Conservation (phyloP, 306 rosid genomes). For the Cucurbita moschata region DNA sequence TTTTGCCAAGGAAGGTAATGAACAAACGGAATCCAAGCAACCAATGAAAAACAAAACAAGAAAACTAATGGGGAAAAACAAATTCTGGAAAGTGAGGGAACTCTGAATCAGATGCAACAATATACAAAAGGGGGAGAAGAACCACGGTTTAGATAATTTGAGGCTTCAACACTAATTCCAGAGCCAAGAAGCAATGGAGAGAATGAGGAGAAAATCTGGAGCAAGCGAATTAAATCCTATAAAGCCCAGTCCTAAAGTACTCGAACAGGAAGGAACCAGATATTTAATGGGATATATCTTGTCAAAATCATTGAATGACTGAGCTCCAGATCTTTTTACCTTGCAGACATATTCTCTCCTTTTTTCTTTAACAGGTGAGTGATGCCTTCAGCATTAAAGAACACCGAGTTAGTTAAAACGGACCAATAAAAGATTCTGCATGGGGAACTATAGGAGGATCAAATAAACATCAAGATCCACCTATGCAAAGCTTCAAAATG, state of each 20-base stretch:
- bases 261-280: conserved; percentile 32
- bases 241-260: conserved; percentile 19
- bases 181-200: conserved; percentile 10
- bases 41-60: not conserved
- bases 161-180: not conserved
- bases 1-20: not conserved
- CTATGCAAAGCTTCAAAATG: conserved; percentile 67
- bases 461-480: conserved; percentile 89
- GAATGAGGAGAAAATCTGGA: conserved; percentile 5
- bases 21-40: not conserved
- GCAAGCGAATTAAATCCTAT: conserved; percentile 7
- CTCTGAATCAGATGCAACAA: conserved; percentile 13
- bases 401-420: conserved; percentile 73
- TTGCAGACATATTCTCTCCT: conserved; percentile 99
- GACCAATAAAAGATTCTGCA: conserved; percentile 65
- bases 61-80: not conserved
- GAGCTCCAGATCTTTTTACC: conserved; percentile 65
- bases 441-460: conserved; percentile 65
- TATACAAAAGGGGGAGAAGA: conserved; percentile 1
- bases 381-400: conserved; percentile 99
- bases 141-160: conserved; percentile 9
- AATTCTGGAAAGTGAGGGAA: not conserved
- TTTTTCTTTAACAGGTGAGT: conserved; percentile 95
- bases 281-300: conserved; percentile 20
- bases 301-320: conserved; percentile 38